Evolutionary conservation across 2,329 filamentous ascomycete species (phyloP), one percentile per base, ranked within the genome.

Genomic region (Aspergillus fructus): DNA sequence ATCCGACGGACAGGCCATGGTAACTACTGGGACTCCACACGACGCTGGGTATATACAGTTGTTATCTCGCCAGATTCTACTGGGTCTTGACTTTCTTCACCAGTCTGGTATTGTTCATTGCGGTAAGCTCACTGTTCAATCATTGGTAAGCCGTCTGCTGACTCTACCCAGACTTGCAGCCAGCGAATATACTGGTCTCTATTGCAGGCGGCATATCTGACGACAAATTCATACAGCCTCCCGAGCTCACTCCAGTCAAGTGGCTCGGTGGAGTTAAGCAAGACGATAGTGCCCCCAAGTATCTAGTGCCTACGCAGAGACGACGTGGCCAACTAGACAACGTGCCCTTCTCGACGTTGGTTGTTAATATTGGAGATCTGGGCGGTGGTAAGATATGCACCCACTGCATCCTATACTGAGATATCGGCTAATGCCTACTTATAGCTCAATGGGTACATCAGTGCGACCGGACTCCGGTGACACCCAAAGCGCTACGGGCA

Each of bases 1-100:
- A 40, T 65, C 61, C 13, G 63, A 68, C 50, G 59, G 66, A 33
- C 23, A 64, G 45, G 51, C 24, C 50, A 64, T 65, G 57, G 66
- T 55, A 33, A 15, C 59, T 50, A 53, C 21, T 17, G 40, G 51
- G 54, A 58, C 42, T 4, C 58, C 63, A n/a, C 62, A 51, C 49
- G 27, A 59, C 15, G 21, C 56, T 42, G 40, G 30, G 23, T 37
- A 37, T 37, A n/a, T 37, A 37, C 34, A 37, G 13, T 3, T 3
- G 34, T 3, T 37, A 5, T 37, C 34, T 5, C 34, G 34, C 34
- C 34, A 37, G 2, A 37, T 37, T n/a, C 34, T 37, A 12, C 34
- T n/a, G 0, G 34, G 34, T 6, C 13, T n/a, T 6, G 34, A 37
- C 34, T 37, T n/a, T n/a, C 4, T 37, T 37, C 13, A 37, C 34